Percentiles rank a stretch among this genome's conserved stretches.
Evolutionary conservation across 345 rosid genomes (phyloP).

Genomic region (Eucalyptus tenuipes): DNA sequence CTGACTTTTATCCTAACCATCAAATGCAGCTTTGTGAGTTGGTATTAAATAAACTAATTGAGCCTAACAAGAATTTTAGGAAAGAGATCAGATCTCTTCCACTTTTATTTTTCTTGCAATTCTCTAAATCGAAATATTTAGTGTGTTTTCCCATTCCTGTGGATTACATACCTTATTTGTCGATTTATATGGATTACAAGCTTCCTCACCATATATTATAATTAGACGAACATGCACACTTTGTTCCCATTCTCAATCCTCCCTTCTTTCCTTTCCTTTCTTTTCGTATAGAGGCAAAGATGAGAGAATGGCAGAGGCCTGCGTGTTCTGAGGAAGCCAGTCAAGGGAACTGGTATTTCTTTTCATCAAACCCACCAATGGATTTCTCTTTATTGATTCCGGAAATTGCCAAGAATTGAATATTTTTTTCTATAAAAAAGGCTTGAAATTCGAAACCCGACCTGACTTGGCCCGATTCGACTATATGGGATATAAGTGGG

Average conservation of each 20-base stretch:
- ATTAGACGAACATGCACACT: not conserved
- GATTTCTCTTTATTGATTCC: too few relatives aligned
- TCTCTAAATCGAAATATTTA: not conserved
- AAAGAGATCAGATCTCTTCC: not conserved
- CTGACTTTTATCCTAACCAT: rapidly evolving
- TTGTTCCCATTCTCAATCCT: conserved; percentile 22
- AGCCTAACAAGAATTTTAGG: not conserved
- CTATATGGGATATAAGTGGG: not conserved
- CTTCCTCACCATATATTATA: not conserved
- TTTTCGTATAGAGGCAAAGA: not conserved
- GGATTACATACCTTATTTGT: not conserved
- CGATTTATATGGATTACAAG: not conserved
- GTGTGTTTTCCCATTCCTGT: not conserved
- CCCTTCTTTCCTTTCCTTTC: not conserved
- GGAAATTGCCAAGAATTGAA: too few relatives aligned
- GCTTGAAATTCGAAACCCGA: too few relatives aligned
- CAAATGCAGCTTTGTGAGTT: rapidly evolving
- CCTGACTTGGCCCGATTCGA: rapidly evolving
- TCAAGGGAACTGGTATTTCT: conserved; percentile 13
- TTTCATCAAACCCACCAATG: not conserved
- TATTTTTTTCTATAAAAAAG: too few relatives aligned
- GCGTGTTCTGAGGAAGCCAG: conserved; percentile 84
- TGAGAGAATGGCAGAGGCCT: conserved; percentile 37
- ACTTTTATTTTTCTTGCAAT: not conserved
- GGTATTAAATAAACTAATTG: not conserved